Conservation (phyloP, 495 filamentous ascomycete species). For the Endocarpon pusillum region DNA sequence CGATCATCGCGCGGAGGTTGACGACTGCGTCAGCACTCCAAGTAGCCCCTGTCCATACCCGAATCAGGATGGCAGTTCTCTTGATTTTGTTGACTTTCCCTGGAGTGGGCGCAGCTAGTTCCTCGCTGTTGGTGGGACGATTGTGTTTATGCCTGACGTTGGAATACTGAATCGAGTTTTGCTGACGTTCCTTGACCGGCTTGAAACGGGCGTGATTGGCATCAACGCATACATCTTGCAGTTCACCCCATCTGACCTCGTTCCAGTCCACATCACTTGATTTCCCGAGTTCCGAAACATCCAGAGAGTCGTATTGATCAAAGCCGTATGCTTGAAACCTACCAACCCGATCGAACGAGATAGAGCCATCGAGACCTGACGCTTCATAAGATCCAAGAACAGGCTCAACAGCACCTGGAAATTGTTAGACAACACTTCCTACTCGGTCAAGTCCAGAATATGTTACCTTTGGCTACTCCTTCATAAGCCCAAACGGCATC, state of each 20-base stretch:
- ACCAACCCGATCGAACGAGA: slow-evolving; percentile 37
- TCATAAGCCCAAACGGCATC: slow-evolving; percentile 30
- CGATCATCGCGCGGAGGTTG: slow-evolving; percentile 54
- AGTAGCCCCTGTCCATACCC: slow-evolving; percentile 46
- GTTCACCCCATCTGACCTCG: slow-evolving; percentile 47
- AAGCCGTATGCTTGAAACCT: slow-evolving; percentile 31
- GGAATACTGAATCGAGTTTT: slow-evolving; percentile 1
- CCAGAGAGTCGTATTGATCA: slow-evolving; percentile 14
- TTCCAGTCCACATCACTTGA: slow-evolving; percentile 39
- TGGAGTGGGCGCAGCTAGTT: slow-evolving; percentile 3
- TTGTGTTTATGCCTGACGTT: slow-evolving; percentile 6
- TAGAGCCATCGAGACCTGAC: slow-evolving; percentile 24
- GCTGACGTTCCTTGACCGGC: slow-evolving; percentile 1
- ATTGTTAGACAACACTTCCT: too few relatives aligned
- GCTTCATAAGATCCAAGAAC: slow-evolving; percentile 32
- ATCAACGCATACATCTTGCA: slow-evolving; percentile 46
- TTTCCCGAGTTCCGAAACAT: slow-evolving; percentile 8
- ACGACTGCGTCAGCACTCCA: slow-evolving; percentile 57
- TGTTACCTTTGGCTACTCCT: slow-evolving; percentile 14
- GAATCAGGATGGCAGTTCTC: slow-evolving; percentile 54
- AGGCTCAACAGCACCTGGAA: slow-evolving; percentile 21
- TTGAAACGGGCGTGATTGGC: slow-evolving; percentile 44
- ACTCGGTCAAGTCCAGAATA: background rate
- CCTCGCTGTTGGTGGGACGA: slow-evolving; percentile 1
- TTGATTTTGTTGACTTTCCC: slow-evolving; percentile 5